Conservation (phyloP, 2,329 filamentous ascomycete genomes). For the Neofusicoccum sp. region DNA sequence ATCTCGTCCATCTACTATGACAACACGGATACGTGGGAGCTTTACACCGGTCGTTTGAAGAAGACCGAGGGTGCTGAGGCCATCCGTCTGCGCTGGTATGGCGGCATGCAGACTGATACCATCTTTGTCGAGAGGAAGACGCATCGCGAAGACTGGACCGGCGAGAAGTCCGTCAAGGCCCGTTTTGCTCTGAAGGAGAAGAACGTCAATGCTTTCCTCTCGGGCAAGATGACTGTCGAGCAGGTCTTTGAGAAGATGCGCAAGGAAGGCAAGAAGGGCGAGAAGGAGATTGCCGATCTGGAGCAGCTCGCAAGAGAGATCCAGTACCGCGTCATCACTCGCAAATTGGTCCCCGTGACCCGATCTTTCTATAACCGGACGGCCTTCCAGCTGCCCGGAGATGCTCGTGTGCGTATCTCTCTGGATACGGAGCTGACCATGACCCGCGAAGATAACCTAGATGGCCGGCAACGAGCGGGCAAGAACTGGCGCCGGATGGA, state of each 20-base stretch:
- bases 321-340: slow-evolving; percentile 88
- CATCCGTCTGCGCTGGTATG: slow-evolving; percentile 95
- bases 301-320: slow-evolving; percentile 89
- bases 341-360: slow-evolving; percentile 85
- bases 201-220: slow-evolving; percentile 89
- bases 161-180: slow-evolving; percentile 98
- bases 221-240: slow-evolving; percentile 79
- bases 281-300: slow-evolving; percentile 87
- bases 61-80: slow-evolving; percentile 98
- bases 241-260: slow-evolving; percentile 96
- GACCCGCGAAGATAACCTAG: slow-evolving; percentile 92
- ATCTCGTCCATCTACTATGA: slow-evolving; percentile 99
- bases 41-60: slow-evolving; percentile 92
- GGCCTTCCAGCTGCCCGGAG: slow-evolving; percentile 94
- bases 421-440: slow-evolving; percentile 95
- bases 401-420: slow-evolving; percentile 94
- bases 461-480: slow-evolving; percentile 73
- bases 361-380: slow-evolving; percentile 98
- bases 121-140: slow-evolving; percentile 98
- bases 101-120: slow-evolving; percentile 90
- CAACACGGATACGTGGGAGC: slow-evolving; percentile 88
- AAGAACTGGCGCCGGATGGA: slow-evolving; percentile 97
- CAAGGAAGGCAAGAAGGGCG: slow-evolving; percentile 90
- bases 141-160: slow-evolving; percentile 98
- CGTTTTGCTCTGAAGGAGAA: slow-evolving; percentile 96